phyloP scores from a whole-genome alignment of 2,329 filamentous ascomycete genomes.

The Botrytis sinoallii region DNA sequence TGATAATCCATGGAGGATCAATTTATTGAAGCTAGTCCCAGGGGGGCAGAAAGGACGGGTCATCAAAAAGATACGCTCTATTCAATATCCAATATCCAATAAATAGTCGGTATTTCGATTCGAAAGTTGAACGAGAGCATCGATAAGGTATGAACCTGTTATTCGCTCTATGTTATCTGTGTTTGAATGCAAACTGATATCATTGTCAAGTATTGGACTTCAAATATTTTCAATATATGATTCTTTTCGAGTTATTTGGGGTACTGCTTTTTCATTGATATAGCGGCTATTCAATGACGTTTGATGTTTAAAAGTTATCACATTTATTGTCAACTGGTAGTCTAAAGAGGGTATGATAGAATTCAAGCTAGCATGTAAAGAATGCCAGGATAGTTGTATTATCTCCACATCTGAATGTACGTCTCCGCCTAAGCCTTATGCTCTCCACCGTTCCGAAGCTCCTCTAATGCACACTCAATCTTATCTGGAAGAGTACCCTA shows the following conservation, averaged over 20 bases:
- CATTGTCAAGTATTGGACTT: too few relatives aligned
- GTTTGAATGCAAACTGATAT: not conserved
- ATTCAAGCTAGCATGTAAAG: slow-evolving; percentile 16
- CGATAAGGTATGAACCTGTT: not conserved
- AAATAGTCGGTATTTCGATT: not conserved
- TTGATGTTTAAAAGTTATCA: not conserved
- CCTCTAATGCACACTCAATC: slow-evolving; percentile 9
- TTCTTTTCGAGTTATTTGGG: not conserved
- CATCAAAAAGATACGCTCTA: not conserved
- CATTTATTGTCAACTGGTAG: not conserved
- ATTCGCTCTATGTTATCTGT: too few relatives aligned
- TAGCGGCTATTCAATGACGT: not conserved
- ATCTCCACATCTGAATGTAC: slow-evolving; percentile 7
- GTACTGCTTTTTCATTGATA: not conserved
- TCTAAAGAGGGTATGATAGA: slow-evolving; percentile 7
- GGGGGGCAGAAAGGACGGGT: not conserved
- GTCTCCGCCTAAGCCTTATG: slow-evolving; percentile 9
- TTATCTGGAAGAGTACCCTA: slow-evolving; percentile 12
- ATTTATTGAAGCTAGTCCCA: not conserved
- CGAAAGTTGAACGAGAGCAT: not conserved
- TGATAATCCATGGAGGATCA: not conserved
- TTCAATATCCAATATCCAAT: not conserved
- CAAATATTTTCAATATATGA: not conserved
- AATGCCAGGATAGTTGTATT: slow-evolving; percentile 13
- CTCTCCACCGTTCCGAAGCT: slow-evolving; percentile 10